phyloP scores from a whole-genome alignment of 768 basidiomycete species.

The Dentipellis sp. region DNA sequence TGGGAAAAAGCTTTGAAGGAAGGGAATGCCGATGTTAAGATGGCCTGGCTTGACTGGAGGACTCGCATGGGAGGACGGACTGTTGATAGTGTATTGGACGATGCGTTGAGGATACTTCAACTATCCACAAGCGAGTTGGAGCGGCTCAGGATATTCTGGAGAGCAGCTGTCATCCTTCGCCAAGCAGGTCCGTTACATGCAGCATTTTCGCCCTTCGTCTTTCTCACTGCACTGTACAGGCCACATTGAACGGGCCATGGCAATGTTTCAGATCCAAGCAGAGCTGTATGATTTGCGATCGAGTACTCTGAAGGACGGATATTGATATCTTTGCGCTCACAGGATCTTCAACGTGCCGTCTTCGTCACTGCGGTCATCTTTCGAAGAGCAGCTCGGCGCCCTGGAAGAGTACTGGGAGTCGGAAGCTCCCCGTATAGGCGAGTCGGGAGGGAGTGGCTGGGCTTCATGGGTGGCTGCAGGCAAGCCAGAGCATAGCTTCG shows the following conservation, averaged over 20 bases:
- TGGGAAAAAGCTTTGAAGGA: slow-evolving; percentile 60
- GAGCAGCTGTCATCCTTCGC: slow-evolving; percentile 49
- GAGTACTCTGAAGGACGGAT: not conserved
- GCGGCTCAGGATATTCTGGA: slow-evolving; percentile 62
- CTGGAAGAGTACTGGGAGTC: slow-evolving; percentile 84
- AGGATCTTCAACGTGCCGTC: slow-evolving; percentile 56
- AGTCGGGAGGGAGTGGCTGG: slow-evolving; percentile 61
- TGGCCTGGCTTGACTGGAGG: slow-evolving; percentile 77
- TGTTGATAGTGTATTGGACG: slow-evolving; percentile 43
- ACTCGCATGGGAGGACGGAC: slow-evolving; percentile 39
- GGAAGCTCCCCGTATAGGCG: slow-evolving; percentile 69
- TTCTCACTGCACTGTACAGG: slow-evolving; percentile 32
- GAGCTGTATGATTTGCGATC: slow-evolving; percentile 51
- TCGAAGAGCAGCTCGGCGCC: slow-evolving; percentile 40
- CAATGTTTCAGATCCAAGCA: slow-evolving; percentile 76
- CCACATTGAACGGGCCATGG: slow-evolving; percentile 62
- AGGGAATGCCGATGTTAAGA: slow-evolving; percentile 51
- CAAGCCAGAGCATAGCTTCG: slow-evolving; percentile 22
- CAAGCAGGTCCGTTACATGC: slow-evolving; percentile 47
- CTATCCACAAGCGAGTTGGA: slow-evolving; percentile 39
- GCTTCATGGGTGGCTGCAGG: slow-evolving; percentile 44
- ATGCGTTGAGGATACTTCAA: slow-evolving; percentile 37
- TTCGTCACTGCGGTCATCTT: slow-evolving; percentile 30
- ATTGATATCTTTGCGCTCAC: not conserved
- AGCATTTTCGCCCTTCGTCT: not conserved